Evolutionary conservation across 2,329 filamentous ascomycete genomes (phyloP).

Genomic region (Pyrenochaeta sp.): DNA sequence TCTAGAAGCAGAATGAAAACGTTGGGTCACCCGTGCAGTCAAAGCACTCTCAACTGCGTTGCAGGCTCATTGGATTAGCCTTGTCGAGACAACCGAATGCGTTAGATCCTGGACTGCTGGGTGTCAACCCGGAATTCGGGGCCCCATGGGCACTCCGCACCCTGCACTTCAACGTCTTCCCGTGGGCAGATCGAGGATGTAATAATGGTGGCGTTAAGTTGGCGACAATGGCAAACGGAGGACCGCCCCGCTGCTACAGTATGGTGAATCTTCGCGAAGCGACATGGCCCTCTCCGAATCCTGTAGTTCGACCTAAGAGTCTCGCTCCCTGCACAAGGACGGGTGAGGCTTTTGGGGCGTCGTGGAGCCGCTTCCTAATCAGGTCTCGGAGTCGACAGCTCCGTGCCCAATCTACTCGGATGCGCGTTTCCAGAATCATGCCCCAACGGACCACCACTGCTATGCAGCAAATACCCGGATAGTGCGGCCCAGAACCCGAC

Average conservation of each 20-base stretch:
- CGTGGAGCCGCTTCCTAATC: conserved; percentile 9
- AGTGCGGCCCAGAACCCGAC: conserved; percentile 19
- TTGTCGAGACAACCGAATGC: conserved; percentile 7
- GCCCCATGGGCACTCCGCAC: conserved; percentile 13
- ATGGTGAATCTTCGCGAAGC: background rate
- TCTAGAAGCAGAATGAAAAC: background rate
- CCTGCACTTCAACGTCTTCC: background rate
- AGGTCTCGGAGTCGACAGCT: conserved; percentile 9
- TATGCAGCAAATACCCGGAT: conserved; percentile 21
- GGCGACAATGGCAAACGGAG: background rate
- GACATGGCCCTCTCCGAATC: background rate
- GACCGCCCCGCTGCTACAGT: background rate
- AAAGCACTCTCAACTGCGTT: background rate
- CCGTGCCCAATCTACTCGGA: conserved; percentile 6
- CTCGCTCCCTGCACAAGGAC: conserved; percentile 4
- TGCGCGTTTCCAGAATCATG: conserved; percentile 21
- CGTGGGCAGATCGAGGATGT: background rate
- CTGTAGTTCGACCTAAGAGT: background rate
- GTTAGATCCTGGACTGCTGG: conserved; percentile 13
- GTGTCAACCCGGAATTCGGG: conserved; percentile 5
- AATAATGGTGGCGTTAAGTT: background rate
- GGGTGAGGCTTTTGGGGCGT: conserved; percentile 9
- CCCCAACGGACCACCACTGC: conserved; percentile 10
- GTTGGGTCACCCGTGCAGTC: background rate
- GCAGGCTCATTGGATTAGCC: conserved; percentile 12